Conservation (phyloP, 179 eudicot genomes). For the Nepenthes alata region DNA sequence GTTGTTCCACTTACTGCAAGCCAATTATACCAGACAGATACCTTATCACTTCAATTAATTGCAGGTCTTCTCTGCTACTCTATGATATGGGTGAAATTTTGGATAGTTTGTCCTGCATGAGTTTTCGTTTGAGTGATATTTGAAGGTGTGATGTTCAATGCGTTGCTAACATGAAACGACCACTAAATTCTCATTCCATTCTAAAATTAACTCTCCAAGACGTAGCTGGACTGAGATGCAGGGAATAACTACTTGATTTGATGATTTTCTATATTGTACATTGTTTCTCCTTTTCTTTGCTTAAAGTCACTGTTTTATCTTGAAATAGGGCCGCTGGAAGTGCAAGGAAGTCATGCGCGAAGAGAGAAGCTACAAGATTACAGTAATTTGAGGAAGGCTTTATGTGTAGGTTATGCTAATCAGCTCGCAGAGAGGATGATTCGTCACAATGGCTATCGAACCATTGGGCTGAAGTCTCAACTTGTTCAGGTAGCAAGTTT, state of each 20-base stretch:
- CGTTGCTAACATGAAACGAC: neutral
- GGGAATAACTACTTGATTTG: too few species aligned
- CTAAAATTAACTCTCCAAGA: too few species aligned
- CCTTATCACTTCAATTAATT: too few species aligned
- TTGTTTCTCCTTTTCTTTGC: neutral
- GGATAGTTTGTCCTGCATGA: too few species aligned
- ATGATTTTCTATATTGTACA: too few species aligned
- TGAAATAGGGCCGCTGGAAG: slow-evolving; percentile 49
- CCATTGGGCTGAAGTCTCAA: slow-evolving; percentile 81
- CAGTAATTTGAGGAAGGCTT: slow-evolving; percentile 69
- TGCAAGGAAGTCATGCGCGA: slow-evolving; percentile 38
- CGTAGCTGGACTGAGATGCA: too few species aligned
- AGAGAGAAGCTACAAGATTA: slow-evolving; percentile 46
- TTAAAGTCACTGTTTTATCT: neutral
- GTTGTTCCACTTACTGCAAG: too few species aligned
- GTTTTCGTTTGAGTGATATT: too few species aligned
- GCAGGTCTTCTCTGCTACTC: too few species aligned
- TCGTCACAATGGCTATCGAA: slow-evolving; percentile 83
- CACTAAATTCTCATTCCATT: too few species aligned
- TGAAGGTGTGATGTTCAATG: neutral
- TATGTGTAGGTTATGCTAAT: slow-evolving; percentile 78
- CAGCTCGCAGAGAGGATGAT: slow-evolving; percentile 92
- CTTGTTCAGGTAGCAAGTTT: slow-evolving; percentile 51
- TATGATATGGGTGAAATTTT: too few species aligned
- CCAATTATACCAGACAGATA: too few species aligned